Conservation (phyloP, 768 basidiomycete species). For the Termitomyces sp. region DNA sequence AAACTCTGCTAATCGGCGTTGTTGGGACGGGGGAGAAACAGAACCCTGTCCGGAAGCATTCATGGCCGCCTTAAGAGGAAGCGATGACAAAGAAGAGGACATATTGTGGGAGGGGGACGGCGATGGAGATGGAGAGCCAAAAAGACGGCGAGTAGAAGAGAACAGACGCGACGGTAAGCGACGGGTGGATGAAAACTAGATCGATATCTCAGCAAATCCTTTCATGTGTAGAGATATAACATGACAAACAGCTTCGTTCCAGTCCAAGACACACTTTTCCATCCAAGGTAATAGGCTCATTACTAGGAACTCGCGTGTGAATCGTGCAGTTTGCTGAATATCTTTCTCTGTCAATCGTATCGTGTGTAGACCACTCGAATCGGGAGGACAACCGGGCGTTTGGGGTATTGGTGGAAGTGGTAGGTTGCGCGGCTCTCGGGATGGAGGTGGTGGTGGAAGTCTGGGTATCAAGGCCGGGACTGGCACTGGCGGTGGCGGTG, state of each 20-base stretch:
- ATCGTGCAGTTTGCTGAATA: conserved; percentile 69
- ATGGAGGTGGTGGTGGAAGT: conserved; percentile 54
- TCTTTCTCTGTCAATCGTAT: conserved; percentile 66
- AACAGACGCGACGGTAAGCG: conserved; percentile 83
- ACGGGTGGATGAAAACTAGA: conserved; percentile 67
- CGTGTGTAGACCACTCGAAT: conserved; percentile 32
- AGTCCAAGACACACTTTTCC: conserved; percentile 90
- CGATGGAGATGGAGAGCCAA: conserved; percentile 59
- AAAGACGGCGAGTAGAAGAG: conserved; percentile 79
- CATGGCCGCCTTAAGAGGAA: conserved; percentile 34
- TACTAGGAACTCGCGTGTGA: conserved; percentile 83
- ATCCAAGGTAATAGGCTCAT: conserved; percentile 95
- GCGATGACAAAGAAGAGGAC: conserved; percentile 41
- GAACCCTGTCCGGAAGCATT: conserved; percentile 26
- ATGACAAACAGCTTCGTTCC: conserved; percentile 76
- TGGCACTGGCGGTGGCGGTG: conserved; percentile 63
- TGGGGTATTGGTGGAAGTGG: conserved; percentile 9
- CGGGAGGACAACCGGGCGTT: conserved; percentile 20
- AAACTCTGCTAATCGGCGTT: conserved; percentile 92
- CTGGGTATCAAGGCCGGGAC: conserved; percentile 66
- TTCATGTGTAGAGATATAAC: not conserved
- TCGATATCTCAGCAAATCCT: conserved; percentile 8
- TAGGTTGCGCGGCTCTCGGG: conserved; percentile 27
- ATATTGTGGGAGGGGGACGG: conserved; percentile 37
- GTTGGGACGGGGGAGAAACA: conserved; percentile 54